phyloP scores from a whole-genome alignment of 2,329 filamentous ascomycete genomes.

The Aureobasidium sp. region DNA sequence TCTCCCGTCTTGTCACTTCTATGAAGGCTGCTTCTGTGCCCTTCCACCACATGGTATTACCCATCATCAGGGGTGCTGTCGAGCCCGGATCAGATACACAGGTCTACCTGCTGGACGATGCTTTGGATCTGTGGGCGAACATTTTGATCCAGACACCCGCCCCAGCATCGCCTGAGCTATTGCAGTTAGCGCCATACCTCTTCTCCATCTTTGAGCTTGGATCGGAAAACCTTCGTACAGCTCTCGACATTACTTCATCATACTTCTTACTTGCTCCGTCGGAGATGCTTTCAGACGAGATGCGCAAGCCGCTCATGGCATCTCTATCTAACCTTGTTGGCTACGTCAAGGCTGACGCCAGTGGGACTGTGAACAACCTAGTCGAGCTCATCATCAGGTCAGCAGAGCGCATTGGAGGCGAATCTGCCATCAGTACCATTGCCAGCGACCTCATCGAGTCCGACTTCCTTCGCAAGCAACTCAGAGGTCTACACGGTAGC shows the following conservation, averaged over 20 bases:
- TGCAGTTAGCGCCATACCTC: conserved; percentile 38
- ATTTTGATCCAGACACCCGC: conserved; percentile 57
- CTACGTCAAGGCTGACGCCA: conserved; percentile 41
- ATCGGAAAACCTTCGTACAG: conserved; percentile 42
- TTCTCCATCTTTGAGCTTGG: conserved; percentile 43
- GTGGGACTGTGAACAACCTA: conserved; percentile 40
- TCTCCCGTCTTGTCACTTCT: conserved; percentile 76
- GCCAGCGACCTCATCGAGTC: conserved; percentile 51
- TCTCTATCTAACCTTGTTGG: conserved; percentile 39
- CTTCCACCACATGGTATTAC: conserved; percentile 74
- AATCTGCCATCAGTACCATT: conserved; percentile 44
- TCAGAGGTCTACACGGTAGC: conserved; percentile 37
- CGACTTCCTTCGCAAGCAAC: conserved; percentile 49
- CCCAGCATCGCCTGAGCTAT: conserved; percentile 35
- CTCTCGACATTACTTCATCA: conserved; percentile 43
- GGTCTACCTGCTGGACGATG: conserved; percentile 83
- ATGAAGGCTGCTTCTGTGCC: conserved; percentile 71
- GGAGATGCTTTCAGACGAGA: conserved; percentile 38
- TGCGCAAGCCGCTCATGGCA: conserved; percentile 35
- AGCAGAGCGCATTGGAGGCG: conserved; percentile 44
- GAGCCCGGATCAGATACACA: conserved; percentile 66
- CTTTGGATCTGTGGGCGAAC: conserved; percentile 78
- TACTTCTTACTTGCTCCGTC: conserved; percentile 43
- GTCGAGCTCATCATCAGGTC: conserved; percentile 44
- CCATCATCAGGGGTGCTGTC: conserved; percentile 73